Evolutionary conservation across 2,329 filamentous ascomycete species (phyloP), one percentile per base, ranked within the genome.

Genomic region (Aspergillus uvarum): DNA sequence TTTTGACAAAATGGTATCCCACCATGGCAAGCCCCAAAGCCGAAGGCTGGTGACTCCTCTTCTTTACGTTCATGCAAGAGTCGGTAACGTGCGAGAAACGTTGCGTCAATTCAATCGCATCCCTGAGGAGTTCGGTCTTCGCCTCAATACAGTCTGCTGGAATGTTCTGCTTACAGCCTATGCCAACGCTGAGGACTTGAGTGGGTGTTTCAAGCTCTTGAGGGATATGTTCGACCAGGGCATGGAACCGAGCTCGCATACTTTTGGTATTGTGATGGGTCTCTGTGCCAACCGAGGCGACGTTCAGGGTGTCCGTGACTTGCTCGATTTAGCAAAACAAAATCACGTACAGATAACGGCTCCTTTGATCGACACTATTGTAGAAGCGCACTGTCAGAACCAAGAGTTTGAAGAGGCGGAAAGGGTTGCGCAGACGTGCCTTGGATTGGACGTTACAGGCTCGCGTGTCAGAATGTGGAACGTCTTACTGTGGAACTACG

Each of bases 91-190:
- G 0, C 70, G 78, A 3, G 80, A 84, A 54, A 85, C 88, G 0
- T 77, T 84, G 53, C 73, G 79, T 21, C 83, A 88, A 38, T 89
- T 97, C 62, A 70, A 85, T 51, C 79, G 82, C n/a, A 85, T 95
- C 58, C 70, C 72, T 24, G 67, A 76, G 6, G 79, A 85, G 53
- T 88, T 87, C 67, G 75, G 79, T 1, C 67, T 89, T 16, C 65
- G 78, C 47, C 88, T 88, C 6, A 85, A 86, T 63, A 73, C 82
- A 1, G 72, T 80, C 38, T 86, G 84, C 63, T 96, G 89, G 88
- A 96, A 96, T 70, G 87, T 88, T 22, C 75, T 96, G 29, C 80
- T 98, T 50, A 86, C 88, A 68, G 88, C 89, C 2, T 85, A 92
- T 74, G 82, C 83, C 19, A 86, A 86, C 65, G 83, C 84, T 0